phyloP scores from a whole-genome alignment of 106 monocot species.

The Allium fistulosum region DNA sequence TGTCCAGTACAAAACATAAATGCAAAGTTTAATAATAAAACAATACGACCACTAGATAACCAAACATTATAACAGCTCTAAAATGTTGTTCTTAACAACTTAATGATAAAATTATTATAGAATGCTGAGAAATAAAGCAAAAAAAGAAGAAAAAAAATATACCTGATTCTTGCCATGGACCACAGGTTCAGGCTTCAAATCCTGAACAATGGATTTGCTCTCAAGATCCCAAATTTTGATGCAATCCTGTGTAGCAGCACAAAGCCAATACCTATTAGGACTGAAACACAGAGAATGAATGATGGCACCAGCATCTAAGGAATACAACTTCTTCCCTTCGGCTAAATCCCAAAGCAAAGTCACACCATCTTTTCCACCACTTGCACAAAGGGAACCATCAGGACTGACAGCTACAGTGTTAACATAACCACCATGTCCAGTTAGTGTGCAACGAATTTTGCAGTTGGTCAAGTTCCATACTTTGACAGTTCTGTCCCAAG shows the following conservation, averaged over 20 bases:
- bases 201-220: constrained; percentile 31
- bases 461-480: constrained; percentile 31
- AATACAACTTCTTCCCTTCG: constrained; percentile 27
- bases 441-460: constrained; percentile 17
- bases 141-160: too few species aligned
- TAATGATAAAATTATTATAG: too few species aligned
- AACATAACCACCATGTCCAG: constrained; percentile 20
- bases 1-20: too few species aligned
- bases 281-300: constrained; percentile 25
- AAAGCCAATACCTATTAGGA: constrained; percentile 26
- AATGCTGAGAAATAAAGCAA: too few species aligned
- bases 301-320: constrained; percentile 25
- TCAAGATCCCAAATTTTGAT: constrained; percentile 32
- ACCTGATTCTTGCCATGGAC: too few species aligned
- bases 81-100: too few species aligned
- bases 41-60: too few species aligned
- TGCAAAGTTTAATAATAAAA: too few species aligned
- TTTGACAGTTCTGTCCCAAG: constrained; percentile 25
- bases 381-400: constrained; percentile 26
- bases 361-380: constrained; percentile 25
- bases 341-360: constrained; percentile 26
- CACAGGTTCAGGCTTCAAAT: constrained; percentile 13
- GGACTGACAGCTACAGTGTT: constrained; percentile 22
- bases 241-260: constrained; percentile 22
- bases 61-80: too few species aligned